Evolutionary conservation across 305 asterid genomes (phyloP).

Genomic region (Fraxinus dipetala): DNA sequence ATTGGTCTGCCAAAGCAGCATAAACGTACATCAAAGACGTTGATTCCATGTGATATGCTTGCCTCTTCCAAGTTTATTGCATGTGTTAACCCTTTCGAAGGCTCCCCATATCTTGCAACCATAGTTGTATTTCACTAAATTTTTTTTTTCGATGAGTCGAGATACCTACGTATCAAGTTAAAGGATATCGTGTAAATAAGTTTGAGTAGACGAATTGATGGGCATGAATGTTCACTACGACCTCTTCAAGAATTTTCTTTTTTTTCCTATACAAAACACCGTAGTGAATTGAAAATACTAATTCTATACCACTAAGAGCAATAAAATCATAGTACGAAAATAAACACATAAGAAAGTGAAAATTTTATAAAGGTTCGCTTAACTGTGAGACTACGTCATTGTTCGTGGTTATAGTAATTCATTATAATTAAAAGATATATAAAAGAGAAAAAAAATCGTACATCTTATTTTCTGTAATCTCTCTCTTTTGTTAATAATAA

Average conservation of each 20-base stretch:
- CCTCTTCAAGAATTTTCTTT: not conserved
- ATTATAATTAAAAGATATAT: no score
- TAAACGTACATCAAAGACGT: slow-evolving; percentile 22
- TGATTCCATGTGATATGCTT: slow-evolving; percentile 42
- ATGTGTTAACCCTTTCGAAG: not conserved
- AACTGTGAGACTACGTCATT: not conserved
- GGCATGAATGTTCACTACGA: not conserved
- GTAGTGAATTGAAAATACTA: not conserved
- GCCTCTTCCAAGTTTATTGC: not conserved
- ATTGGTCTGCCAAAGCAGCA: slow-evolving; percentile 22
- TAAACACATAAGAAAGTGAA: no score
- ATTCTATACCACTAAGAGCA: not conserved
- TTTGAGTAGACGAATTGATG: not conserved
- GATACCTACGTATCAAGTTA: not conserved
- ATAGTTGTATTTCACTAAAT: not conserved
- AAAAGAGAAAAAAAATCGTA: not conserved
- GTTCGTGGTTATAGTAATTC: not conserved
- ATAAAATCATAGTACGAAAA: not conserved
- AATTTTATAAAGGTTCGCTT: no score
- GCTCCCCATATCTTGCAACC: not conserved
- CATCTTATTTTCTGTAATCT: no score
- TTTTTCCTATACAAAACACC: not conserved
- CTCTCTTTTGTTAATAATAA: no score
- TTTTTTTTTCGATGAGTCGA: not conserved
- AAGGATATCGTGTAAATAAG: not conserved